Evolutionary conservation across 2,329 filamentous ascomycete species (phyloP), one percentile per base, ranked within the genome.

Genomic region (Nemania diffusa): DNA sequence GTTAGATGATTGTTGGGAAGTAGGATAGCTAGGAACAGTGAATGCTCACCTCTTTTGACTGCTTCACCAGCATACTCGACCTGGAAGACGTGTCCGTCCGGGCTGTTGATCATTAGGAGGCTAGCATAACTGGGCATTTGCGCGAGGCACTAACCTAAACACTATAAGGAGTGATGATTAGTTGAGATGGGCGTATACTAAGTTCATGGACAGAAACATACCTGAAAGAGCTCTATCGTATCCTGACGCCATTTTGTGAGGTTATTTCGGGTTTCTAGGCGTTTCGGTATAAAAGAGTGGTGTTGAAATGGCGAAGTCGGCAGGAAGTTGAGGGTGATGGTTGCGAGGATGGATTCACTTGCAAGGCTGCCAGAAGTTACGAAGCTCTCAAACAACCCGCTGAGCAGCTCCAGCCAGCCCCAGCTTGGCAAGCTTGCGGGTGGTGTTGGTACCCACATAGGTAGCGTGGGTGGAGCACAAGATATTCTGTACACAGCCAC

Each of bases 161-260:
- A 97, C 94, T 97, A 76, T 72, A 79, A 71, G 73, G 65, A 64
- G 56, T 42, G 62, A 64, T 51, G 69, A 80, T 87, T 83, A 88
- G 84, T 78, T 76, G 76, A 74, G 57, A 61, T 73, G 44, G 46
- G 58, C 42, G 60, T 59, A 34, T 62, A 67, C 42, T 76, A 76
- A 75, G 79, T 79, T 68, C 71, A 68, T 63, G 60, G 62, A 68
- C 64, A 72, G 44, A 48, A 71, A 79, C 90, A 85, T 90, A 97
- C 94, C 95, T 84, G 95, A 98, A 82, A 98, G 91, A 84, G 95
- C 96, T 92, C 96, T 92, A 86, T 99, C 96, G 85, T 99, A 99
- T 83, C 95, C 95, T 77, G 94, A 97, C 82, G 94, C 92, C 93
- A 97, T 90, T 75, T 59, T 78, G 70, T 56, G 64, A 67, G 37